Conservation (phyloP, 2,329 filamentous ascomycete genomes). For the Aspergillus hortae region DNA sequence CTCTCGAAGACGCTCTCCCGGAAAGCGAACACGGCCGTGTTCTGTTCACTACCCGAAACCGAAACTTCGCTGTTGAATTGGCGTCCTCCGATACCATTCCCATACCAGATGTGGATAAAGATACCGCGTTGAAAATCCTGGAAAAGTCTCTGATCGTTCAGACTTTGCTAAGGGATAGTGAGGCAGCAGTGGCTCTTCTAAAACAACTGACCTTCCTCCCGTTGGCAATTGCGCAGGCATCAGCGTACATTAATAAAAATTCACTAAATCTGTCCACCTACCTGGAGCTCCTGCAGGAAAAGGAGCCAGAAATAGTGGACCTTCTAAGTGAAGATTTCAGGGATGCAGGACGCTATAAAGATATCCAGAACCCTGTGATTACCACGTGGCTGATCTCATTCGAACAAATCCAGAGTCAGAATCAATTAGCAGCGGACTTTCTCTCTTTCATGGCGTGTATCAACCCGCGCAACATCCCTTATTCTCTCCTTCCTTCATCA, state of each 20-base stretch:
- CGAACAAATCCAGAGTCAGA: conserved; percentile 10
- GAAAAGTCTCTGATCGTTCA: not conserved
- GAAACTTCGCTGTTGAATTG: conserved; percentile 14
- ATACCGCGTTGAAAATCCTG: conserved; percentile 10
- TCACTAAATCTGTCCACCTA: not conserved
- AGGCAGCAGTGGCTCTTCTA: conserved; percentile 8
- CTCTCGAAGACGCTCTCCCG: conserved; percentile 1
- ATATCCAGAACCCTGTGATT: conserved; percentile 4
- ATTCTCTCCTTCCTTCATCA: conserved; percentile 26
- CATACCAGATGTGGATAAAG: conserved; percentile 12
- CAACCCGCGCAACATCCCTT: conserved; percentile 26
- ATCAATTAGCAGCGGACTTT: conserved; percentile 32
- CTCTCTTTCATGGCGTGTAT: conserved; percentile 23
- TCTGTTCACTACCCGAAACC: conserved; percentile 26
- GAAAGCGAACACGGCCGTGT: conserved; percentile 17
- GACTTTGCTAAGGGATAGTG: conserved; percentile 6
- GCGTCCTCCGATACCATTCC: conserved; percentile 12
- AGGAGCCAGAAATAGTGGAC: conserved; percentile 3
- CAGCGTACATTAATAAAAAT: conserved; percentile 17
- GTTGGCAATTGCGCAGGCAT: conserved; percentile 23
- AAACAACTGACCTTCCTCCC: conserved; percentile 18
- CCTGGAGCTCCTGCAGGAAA: not conserved
- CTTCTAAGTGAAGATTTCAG: conserved; percentile 9
- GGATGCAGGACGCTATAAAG: conserved; percentile 5
- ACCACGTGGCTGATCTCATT: conserved; percentile 11